Evolutionary conservation across 805 yeast species (phyloP), one percentile per base, ranked within the genome.

Genomic region (Kuraishia molischiana): DNA sequence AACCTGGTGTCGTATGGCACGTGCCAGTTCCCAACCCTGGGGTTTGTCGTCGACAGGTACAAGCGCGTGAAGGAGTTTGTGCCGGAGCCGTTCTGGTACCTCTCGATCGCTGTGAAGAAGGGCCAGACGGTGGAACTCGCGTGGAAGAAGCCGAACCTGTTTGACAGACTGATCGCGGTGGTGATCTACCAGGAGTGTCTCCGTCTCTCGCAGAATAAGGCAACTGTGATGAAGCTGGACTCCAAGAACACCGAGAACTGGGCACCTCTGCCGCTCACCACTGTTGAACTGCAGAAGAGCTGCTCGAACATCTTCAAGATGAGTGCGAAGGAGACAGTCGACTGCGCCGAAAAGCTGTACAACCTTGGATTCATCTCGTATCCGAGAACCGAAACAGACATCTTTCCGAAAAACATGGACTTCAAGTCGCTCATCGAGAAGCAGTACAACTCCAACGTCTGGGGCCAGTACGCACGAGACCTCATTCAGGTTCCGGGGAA

Each of bases 331-430:
- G 70, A 69, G 35, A 77, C 95, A 2, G 62, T 92, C 49, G 75
- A 72, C 19, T 59, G 67, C 0, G 98, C 99, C 0, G 98, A 92
- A 57, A 74, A 73, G 44, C 66, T 92, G 19, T 92, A 92, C 55
- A 87, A 82, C 41, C 66, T 71, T 35, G 98, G 98, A 0, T 85
- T 76, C 51, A 66, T 92, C 1, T 87, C 97, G 0, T 92, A 92
- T 54, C 99, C 99, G 3, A 81, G 99, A 66, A 92, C 99, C 0
- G 99, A 92, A 53, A 92, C 99, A 0, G 97, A 92, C 54, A 71
- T 61, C 19, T 94, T 84, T 50, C 96, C 95, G 2, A 57, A 62
- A 0, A 66, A 69, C 1, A 85, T 89, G 83, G 85, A 92, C 50
- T 63, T 92, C 35, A 62, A 62, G 38, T 59, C 61, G 1, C 56